Evolutionary conservation across 768 basidiomycete genomes (phyloP).

Genomic region (Scleroderma citrinum): DNA sequence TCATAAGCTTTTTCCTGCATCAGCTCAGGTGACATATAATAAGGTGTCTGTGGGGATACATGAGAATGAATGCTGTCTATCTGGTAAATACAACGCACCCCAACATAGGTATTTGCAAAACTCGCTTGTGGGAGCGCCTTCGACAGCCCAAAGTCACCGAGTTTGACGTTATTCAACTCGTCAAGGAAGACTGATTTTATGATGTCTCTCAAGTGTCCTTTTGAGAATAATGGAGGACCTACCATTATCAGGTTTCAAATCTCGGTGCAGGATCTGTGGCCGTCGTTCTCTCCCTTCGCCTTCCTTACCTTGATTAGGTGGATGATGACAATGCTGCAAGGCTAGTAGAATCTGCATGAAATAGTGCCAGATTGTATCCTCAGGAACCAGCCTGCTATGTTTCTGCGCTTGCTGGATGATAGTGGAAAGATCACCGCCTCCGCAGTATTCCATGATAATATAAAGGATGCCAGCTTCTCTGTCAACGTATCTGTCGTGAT

Average conservation of each 20-base stretch:
- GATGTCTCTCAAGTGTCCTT: neutral
- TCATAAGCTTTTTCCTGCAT: slow-evolving; percentile 98
- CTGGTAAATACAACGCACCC: slow-evolving; percentile 49
- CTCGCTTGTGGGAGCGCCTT: slow-evolving; percentile 85
- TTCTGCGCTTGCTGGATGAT: slow-evolving; percentile 77
- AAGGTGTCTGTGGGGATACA: slow-evolving; percentile 72
- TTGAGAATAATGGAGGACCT: slow-evolving; percentile 15
- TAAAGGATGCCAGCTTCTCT: slow-evolving; percentile 86
- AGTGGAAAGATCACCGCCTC: slow-evolving; percentile 87
- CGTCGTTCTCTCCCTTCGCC: slow-evolving; percentile 47
- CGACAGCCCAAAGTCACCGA: slow-evolving; percentile 95
- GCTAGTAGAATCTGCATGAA: slow-evolving; percentile 91
- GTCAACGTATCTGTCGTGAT: slow-evolving; percentile 90
- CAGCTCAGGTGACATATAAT: slow-evolving; percentile 99
- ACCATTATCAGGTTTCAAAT: slow-evolving; percentile 98
- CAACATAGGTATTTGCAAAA: slow-evolving; percentile 96
- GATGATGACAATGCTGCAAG: slow-evolving; percentile 89
- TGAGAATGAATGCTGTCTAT: neutral
- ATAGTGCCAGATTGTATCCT: slow-evolving; percentile 94
- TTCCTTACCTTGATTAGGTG: slow-evolving; percentile 35
- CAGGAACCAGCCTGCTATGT: slow-evolving; percentile 68
- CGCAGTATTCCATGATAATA: slow-evolving; percentile 99
- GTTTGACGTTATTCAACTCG: slow-evolving; percentile 77
- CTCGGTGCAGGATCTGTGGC: slow-evolving; percentile 84
- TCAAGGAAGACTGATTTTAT: slow-evolving; percentile 75